Percentiles rank a stretch among this genome's conserved stretches.
Evolutionary conservation across 1,284 basidiomycete species (phyloP).

Genomic region (Cronartium ribicola): DNA sequence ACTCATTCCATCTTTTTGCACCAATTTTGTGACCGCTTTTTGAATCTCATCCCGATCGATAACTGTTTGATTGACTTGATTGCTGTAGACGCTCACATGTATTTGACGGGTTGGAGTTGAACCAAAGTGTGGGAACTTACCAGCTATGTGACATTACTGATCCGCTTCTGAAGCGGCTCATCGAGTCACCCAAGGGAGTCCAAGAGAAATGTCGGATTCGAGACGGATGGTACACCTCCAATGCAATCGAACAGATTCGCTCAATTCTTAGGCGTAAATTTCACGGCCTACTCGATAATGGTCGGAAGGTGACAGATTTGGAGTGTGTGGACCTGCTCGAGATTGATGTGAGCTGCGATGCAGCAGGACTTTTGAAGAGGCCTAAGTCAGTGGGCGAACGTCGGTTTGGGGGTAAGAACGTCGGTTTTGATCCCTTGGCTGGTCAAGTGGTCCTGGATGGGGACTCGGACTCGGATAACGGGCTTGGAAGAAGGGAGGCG

Average conservation of each 20-base stretch:
- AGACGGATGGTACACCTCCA: conserved; percentile 77
- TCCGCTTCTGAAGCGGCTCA: conserved; percentile 70
- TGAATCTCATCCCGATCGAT: not conserved
- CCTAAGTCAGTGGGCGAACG: not conserved
- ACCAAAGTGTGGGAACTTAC: conserved; percentile 79
- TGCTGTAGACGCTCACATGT: conserved; percentile 63
- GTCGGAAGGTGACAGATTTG: conserved; percentile 2
- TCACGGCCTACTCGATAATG: conserved; percentile 66
- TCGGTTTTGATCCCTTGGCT: not conserved
- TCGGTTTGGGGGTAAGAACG: not conserved
- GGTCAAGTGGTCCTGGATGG: not conserved
- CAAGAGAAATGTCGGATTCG: conserved; percentile 58
- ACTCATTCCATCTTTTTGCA: no score
- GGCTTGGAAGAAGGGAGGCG: not conserved
- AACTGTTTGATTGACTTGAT: not conserved
- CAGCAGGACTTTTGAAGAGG: conserved; percentile 20
- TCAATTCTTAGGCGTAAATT: conserved; percentile 79
- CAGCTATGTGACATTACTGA: conserved; percentile 89
- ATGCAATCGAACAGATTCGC: conserved; percentile 74
- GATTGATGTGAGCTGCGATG: conserved; percentile 8
- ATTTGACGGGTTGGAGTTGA: conserved; percentile 76
- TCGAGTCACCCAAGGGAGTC: conserved; percentile 57
- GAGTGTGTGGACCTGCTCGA: conserved; percentile 29
- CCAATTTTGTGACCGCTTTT: not conserved
- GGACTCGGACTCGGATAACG: not conserved